These are phyloP conservation scores for Boletus edulis DNA, from an alignment of 768 basidiomycete genomes.

Conservation along the genomic window DNA sequence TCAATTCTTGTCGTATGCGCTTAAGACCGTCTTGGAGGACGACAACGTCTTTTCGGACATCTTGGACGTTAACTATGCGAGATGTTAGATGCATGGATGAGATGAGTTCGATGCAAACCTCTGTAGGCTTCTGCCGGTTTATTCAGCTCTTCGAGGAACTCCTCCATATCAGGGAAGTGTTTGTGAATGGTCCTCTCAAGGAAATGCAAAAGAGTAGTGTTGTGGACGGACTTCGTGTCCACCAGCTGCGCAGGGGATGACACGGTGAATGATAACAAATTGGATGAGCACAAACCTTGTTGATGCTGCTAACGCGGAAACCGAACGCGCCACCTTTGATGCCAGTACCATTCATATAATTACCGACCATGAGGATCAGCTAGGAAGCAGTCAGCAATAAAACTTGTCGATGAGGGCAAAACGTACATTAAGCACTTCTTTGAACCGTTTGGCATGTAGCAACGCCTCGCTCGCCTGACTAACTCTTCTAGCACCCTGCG, in stretches of 20 bases:
- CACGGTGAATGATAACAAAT: neutral
- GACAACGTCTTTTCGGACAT: conserved; percentile 71
- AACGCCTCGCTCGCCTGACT: conserved; percentile 78
- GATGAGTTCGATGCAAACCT: conserved; percentile 47
- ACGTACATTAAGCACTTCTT: conserved; percentile 78
- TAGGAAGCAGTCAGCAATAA: conserved; percentile 23
- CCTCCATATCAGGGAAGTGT: conserved; percentile 85
- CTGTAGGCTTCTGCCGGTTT: conserved; percentile 92
- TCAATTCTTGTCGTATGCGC: conserved; percentile 74
- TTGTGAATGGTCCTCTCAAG: conserved; percentile 84
- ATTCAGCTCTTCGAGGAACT: conserved; percentile 83
- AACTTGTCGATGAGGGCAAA: conserved; percentile 19
- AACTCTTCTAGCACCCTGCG: conserved; percentile 76
- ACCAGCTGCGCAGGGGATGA: conserved; percentile 62
- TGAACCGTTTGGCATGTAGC: conserved; percentile 81
- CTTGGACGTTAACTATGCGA: conserved; percentile 75
- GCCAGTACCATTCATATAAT: conserved; percentile 97
- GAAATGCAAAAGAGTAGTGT: conserved; percentile 93
- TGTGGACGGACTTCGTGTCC: conserved; percentile 95
- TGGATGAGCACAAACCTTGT: conserved; percentile 59
- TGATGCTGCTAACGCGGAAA: conserved; percentile 96
- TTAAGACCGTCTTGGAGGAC: conserved; percentile 78
- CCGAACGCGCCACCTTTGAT: conserved; percentile 96
- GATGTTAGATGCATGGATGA: conserved; percentile 5
- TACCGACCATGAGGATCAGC: conserved; percentile 93